Percentiles rank a stretch among this genome's conserved stretches.
These are phyloP conservation scores for Cercospora sp. DNA, from an alignment of 2,329 filamentous ascomycete genomes.

Conservation along the genomic window DNA sequence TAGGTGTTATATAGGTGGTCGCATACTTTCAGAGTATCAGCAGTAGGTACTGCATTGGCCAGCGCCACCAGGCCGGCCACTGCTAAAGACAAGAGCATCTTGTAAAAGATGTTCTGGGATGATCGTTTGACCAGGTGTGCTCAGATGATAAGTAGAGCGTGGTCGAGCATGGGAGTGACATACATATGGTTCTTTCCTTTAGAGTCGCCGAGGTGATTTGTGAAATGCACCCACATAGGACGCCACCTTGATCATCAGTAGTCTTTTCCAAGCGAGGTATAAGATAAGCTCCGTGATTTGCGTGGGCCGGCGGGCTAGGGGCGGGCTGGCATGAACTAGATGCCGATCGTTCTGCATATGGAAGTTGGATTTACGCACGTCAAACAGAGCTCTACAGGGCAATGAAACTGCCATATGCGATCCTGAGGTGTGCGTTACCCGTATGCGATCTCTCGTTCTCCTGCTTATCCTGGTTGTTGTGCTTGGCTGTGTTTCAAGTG, in stretches of 20 bases:
- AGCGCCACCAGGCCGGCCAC: constrained; percentile 15
- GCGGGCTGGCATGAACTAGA: neutral
- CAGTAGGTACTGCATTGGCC: constrained; percentile 16
- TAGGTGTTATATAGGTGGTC: constrained; percentile 28
- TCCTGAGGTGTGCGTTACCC: neutral
- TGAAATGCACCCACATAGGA: neutral
- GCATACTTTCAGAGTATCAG: constrained; percentile 28
- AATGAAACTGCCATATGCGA: neutral
- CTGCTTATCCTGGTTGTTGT: neutral
- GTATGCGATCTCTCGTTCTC: neutral
- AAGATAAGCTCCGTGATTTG: neutral
- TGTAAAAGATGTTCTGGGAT: neutral
- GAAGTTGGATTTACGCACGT: neutral
- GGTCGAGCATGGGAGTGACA: neutral
- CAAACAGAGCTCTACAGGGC: neutral
- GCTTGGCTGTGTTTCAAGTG: neutral
- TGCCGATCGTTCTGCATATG: neutral
- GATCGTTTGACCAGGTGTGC: neutral
- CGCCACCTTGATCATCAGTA: neutral
- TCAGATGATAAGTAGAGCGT: neutral
- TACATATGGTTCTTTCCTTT: neutral
- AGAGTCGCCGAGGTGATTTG: neutral
- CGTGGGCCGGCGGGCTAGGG: neutral
- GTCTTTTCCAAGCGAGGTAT: neutral
- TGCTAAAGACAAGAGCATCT: constrained; percentile 13